phyloP scores from a whole-genome alignment of 805 yeast species.

The Danielozyma ontarioensis region DNA sequence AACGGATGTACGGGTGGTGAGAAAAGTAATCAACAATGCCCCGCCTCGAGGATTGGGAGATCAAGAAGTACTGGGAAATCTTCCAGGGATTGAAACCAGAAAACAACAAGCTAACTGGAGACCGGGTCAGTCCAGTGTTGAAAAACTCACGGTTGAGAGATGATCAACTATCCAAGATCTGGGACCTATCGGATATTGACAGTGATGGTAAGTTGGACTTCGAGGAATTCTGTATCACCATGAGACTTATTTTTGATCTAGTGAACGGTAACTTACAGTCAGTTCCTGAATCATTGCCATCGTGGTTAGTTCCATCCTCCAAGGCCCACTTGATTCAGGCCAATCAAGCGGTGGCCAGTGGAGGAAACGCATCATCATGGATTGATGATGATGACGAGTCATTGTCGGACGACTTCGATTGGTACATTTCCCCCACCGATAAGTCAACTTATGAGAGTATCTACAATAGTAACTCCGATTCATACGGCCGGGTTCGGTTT shows the following conservation, averaged over 20 bases:
- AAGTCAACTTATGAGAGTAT: slow-evolving; percentile 72
- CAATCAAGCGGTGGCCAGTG: slow-evolving; percentile 53
- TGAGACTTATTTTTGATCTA: slow-evolving; percentile 89
- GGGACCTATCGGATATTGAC: slow-evolving; percentile 93
- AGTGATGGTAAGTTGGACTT: slow-evolving; percentile 88
- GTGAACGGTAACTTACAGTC: slow-evolving; percentile 59
- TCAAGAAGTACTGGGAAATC: slow-evolving; percentile 96
- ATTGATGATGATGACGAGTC: slow-evolving; percentile 61
- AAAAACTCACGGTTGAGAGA: slow-evolving; percentile 84
- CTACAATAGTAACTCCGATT: slow-evolving; percentile 68
- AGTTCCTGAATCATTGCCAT: slow-evolving; percentile 74
- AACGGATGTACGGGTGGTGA: too few relatives aligned
- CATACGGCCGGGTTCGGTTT: slow-evolving; percentile 74
- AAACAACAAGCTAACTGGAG: slow-evolving; percentile 76
- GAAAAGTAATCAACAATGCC: too few relatives aligned
- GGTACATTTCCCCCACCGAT: slow-evolving; percentile 95
- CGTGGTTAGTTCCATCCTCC: slow-evolving; percentile 88
- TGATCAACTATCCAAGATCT: slow-evolving; percentile 70
- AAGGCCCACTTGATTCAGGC: slow-evolving; percentile 85
- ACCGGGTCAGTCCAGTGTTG: slow-evolving; percentile 77
- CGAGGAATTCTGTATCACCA: slow-evolving; percentile 96
- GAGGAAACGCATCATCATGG: slow-evolving; percentile 18
- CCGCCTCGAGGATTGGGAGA: slow-evolving; percentile 89
- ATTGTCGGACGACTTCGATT: slow-evolving; percentile 71
- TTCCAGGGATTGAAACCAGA: slow-evolving; percentile 85